Percentiles rank a stretch among this genome's conserved stretches.
Conservation (phyloP, 2,329 filamentous ascomycete species). For the Exophiala calicioides region DNA sequence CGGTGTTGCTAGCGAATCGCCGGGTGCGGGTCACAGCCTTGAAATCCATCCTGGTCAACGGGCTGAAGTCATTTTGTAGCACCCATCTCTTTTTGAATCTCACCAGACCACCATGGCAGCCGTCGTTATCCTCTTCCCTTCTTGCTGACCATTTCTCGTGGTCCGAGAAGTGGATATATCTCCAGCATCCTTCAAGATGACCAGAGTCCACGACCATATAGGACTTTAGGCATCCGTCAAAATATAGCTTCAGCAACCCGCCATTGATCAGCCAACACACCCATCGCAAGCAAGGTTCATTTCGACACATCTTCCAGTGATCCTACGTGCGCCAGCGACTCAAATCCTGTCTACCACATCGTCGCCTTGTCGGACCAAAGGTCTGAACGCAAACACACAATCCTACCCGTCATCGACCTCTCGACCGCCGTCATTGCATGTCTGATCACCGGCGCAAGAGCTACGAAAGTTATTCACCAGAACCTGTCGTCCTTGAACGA, state of each 20-base stretch:
- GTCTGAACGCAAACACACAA: neutral
- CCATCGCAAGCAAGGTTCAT: neutral
- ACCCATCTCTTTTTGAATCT: conserved; percentile 9
- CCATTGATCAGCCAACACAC: neutral
- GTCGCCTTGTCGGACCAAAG: neutral
- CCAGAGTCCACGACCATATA: conserved; percentile 5
- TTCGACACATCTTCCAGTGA: too few relatives aligned
- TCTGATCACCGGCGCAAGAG: conserved; percentile 18
- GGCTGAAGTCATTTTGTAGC: conserved; percentile 12
- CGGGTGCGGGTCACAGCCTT: conserved; percentile 20
- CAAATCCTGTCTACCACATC: too few relatives aligned
- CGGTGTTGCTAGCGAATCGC: conserved; percentile 15
- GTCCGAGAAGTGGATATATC: conserved; percentile 14
- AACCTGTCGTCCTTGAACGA: conserved; percentile 26
- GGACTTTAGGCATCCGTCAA: conserved; percentile 21
- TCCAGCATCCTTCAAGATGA: conserved; percentile 10
- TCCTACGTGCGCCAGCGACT: too few relatives aligned
- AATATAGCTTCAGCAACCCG: neutral
- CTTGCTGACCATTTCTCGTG: neutral
- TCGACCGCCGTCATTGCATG: conserved; percentile 16
- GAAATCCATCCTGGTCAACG: conserved; percentile 6
- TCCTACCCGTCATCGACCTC: neutral
- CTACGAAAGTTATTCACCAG: conserved; percentile 14
- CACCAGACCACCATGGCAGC: conserved; percentile 9
- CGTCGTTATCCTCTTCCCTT: conserved; percentile 5